Evolutionary conservation across 352 stramenopile genomes (phyloP).

Genomic region (Halophytophthora batemanensis): DNA sequence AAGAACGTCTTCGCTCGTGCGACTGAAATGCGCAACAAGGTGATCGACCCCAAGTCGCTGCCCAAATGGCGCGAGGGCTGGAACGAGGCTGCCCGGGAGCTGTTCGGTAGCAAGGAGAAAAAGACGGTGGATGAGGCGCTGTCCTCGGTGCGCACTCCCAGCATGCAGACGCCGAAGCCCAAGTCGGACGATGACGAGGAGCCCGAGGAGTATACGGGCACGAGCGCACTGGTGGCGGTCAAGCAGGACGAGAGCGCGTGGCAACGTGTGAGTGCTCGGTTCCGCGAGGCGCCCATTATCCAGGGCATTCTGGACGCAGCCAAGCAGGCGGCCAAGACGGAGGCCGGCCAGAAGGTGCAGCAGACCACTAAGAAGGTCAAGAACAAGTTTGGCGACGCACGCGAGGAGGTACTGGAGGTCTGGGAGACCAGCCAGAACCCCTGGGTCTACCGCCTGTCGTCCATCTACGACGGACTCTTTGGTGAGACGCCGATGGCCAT

Average conservation of each 20-base stretch:
- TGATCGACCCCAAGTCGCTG: constrained; percentile 47
- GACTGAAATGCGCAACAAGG: constrained; percentile 49
- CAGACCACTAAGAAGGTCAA: constrained; percentile 72
- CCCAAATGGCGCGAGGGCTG: constrained; percentile 61
- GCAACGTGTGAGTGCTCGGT: constrained; percentile 92
- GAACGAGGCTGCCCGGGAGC: constrained; percentile 67
- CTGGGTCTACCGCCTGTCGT: constrained; percentile 96
- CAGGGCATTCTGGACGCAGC: constrained; percentile 82
- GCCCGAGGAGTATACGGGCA: constrained; percentile 57
- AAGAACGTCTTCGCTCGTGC: constrained; percentile 57
- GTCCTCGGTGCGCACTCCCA: constrained; percentile 58
- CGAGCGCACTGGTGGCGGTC: constrained; percentile 78
- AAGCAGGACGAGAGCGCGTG: constrained; percentile 94
- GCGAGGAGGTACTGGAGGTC: constrained; percentile 89
- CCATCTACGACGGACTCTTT: constrained; percentile 97
- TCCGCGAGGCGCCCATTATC: constrained; percentile 95
- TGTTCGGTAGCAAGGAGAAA: constrained; percentile 75
- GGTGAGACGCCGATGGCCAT: constrained; percentile 95
- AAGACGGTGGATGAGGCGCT: constrained; percentile 74
- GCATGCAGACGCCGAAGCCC: constrained; percentile 29
- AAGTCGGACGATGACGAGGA: constrained; percentile 39
- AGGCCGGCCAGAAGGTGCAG: constrained; percentile 71
- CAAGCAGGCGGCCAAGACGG: constrained; percentile 71
- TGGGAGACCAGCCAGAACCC: constrained; percentile 99
- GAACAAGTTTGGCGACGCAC: constrained; percentile 78